Evolutionary conservation across 257 asterid genomes (phyloP).

Genomic region (Solanum appendiculatum): DNA sequence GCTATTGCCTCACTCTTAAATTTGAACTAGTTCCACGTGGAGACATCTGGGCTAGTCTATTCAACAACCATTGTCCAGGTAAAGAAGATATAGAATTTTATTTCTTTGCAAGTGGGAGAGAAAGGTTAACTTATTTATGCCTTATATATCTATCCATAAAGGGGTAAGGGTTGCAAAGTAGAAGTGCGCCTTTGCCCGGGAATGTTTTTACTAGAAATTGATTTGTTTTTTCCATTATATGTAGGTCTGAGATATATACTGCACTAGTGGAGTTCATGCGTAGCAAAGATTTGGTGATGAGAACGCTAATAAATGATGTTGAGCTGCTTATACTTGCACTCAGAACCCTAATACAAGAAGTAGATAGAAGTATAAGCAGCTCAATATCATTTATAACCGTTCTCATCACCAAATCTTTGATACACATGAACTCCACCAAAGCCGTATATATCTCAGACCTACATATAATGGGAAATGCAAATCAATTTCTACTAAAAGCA

Average conservation of each 20-base stretch:
- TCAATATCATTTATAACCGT: not conserved
- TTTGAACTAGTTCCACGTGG: not conserved
- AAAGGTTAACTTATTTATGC: not conserved
- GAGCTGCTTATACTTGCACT: conserved; percentile 62
- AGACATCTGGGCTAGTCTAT: not conserved
- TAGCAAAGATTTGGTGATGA: conserved; percentile 27
- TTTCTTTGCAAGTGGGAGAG: not conserved
- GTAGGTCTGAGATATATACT: conserved; percentile 31
- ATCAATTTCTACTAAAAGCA: not conserved
- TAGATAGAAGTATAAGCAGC: not conserved
- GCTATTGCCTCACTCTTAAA: not conserved
- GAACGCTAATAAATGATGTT: conserved; percentile 27
- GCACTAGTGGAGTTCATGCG: conserved; percentile 29
- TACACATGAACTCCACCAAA: conserved; percentile 27
- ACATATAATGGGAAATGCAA: not conserved
- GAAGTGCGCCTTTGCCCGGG: not conserved
- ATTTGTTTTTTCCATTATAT: not conserved
- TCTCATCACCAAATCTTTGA: not conserved
- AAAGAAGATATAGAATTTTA: not conserved
- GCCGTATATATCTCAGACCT: conserved; percentile 31
- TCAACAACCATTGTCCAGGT: not conserved
- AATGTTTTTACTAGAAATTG: not conserved
- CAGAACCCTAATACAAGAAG: conserved; percentile 8
- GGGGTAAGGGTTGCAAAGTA: not conserved
- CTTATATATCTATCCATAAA: not conserved